Conservation (phyloP, 2,329 filamentous ascomycete species). For the Cladosporium sp. region DNA sequence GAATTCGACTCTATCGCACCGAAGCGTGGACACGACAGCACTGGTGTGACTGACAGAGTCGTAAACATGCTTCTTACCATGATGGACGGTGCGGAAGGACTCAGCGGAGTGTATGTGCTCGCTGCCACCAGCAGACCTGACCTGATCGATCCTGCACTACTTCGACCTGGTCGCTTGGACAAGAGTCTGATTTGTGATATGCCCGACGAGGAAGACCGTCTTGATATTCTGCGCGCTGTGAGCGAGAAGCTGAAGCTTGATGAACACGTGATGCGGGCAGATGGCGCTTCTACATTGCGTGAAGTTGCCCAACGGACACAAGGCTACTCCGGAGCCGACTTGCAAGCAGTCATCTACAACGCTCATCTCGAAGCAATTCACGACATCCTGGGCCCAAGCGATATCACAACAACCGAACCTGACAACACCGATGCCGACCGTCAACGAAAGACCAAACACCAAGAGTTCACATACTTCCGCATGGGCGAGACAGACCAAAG, state of each 20-base stretch:
- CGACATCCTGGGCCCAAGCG: constrained; percentile 68
- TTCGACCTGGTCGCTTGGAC: constrained; percentile 88
- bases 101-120: constrained; percentile 93
- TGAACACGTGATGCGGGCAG: constrained; percentile 59
- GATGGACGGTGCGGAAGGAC: constrained; percentile 96
- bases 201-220: constrained; percentile 74
- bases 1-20: constrained; percentile 98
- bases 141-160: constrained; percentile 88
- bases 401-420: constrained; percentile 36
- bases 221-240: constrained; percentile 87
- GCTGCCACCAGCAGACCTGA: constrained; percentile 93
- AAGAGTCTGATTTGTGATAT: constrained; percentile 93
- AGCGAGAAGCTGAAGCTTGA: constrained; percentile 76
- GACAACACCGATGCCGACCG: constrained; percentile 38
- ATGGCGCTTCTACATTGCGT: constrained; percentile 21
- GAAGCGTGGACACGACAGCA: constrained; percentile 94
- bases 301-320: constrained; percentile 74
- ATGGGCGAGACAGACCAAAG: constrained; percentile 64
- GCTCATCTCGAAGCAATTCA: constrained; percentile 97
- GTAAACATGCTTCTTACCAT: constrained; percentile 98
- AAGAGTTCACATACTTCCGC: constrained; percentile 78
- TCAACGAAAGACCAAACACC: constrained; percentile 25
- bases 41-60: constrained; percentile 96
- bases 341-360: constrained; percentile 94
- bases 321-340: constrained; percentile 89